Percentiles rank a stretch among this genome's conserved stretches.
phyloP scores from a whole-genome alignment of 805 yeast species.

The Barnettozyma sucrosica region DNA sequence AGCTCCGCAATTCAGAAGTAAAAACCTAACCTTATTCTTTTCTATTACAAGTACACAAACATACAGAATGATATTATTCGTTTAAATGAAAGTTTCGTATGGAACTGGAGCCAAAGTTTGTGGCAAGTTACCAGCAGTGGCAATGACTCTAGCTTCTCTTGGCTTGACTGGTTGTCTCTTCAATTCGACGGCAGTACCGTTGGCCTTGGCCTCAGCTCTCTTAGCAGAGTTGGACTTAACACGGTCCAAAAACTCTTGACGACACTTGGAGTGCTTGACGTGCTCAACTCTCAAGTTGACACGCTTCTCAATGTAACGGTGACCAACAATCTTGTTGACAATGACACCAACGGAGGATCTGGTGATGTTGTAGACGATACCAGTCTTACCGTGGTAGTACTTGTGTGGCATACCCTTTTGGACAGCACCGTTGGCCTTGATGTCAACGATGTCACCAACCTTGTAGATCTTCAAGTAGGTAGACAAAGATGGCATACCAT shows the following conservation, averaged over 20 bases:
- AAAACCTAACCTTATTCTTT: background rate
- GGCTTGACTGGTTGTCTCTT: conserved; percentile 99
- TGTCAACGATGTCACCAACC: conserved; percentile 99
- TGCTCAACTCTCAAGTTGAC: conserved; percentile 98
- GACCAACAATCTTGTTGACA: conserved; percentile 96
- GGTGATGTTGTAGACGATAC: conserved; percentile 98
- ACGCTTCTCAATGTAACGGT: conserved; percentile 99
- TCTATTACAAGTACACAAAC: conserved; percentile 3
- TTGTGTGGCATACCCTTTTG: conserved; percentile 99
- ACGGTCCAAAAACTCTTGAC: conserved; percentile 98
- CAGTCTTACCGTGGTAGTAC: conserved; percentile 99
- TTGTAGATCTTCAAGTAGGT: conserved; percentile 96
- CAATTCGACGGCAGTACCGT: conserved; percentile 84
- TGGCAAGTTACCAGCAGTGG: conserved; percentile 80
- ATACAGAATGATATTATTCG: conserved; percentile 16
- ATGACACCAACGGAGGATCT: conserved; percentile 98
- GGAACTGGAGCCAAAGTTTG: conserved; percentile 98
- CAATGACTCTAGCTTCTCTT: conserved; percentile 83
- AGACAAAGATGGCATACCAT: conserved; percentile 91
- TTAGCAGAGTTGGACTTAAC: conserved; percentile 94
- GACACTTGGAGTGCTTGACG: conserved; percentile 99
- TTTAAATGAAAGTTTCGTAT: conserved; percentile 98
- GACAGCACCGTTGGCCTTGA: conserved; percentile 98
- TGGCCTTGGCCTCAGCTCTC: conserved; percentile 90
- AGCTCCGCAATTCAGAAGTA: background rate